Base-by-base conservation (phyloP, 2,329 filamentous ascomycete species). In the Cladosporium sp. region DNA sequence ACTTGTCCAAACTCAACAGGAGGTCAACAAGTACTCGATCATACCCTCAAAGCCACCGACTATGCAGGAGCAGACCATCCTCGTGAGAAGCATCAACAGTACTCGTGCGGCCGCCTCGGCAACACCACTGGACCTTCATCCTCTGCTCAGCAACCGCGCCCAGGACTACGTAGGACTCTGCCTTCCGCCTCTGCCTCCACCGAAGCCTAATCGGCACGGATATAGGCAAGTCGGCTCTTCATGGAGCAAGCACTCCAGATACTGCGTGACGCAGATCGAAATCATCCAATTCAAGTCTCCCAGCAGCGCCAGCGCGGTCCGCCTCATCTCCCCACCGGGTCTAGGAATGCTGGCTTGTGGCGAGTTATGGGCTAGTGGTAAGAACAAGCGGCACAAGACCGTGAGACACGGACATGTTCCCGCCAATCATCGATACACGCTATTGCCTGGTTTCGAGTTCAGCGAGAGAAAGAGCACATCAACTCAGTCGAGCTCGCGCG, bases 321-420 rank as follows among this genome's bases (percentile, higher is more conserved):
- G 52, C 16, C 49, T 61, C 11, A 51, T 57, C 32, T 53, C 54
- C 5, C 56, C 55, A 33, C 54, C 59, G 2, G 49, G 46, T 8
- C 38, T 54, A 9, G 55, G 57, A 7, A 56, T 37, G 5, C 44
- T 59, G 13, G 52, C 56, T 1, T 56, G 52, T 40, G 57, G 34
- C n/a, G 57, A 59, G 37, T 32, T 49, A 9, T 59, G 55, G 57
- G 52, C 35, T 13, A 35, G 52, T 8, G 58, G 58, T 4, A 59
- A 59, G 54, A 55, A 58, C 44, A 54, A 49, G 41, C 44, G 53
- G 6, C 55, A 57, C 42, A 33, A 44, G 35, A 43, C 33, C 16
- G 44, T 46, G 9, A 32, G 33, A 22, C 32, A 14, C 3, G 37
- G 32, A 1, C 33, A 40, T 3, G 19, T 16, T 1, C 41, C 34